These are phyloP conservation scores for Paraglomus brasilianum DNA, from an alignment of 192 early-diverging fungal genomes.

Conservation along the genomic window DNA sequence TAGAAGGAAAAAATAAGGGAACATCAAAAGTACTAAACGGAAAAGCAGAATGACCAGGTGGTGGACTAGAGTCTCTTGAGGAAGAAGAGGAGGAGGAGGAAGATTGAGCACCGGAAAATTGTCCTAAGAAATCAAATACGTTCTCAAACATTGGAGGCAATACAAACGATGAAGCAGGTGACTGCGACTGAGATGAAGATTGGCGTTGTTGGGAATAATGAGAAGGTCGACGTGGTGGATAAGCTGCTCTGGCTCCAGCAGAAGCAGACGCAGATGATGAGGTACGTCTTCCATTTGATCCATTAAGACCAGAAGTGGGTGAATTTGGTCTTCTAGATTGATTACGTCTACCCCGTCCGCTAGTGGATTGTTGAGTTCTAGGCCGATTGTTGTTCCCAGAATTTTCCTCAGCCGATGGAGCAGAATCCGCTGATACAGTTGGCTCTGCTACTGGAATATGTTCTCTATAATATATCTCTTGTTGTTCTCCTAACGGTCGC, in stretches of 20 bases:
- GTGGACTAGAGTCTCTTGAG: not conserved
- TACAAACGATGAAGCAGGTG: not conserved
- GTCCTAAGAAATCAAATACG: not conserved
- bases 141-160: not conserved
- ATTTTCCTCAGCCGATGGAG: not conserved
- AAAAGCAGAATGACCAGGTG: not conserved
- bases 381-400: not conserved
- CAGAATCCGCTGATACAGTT: constrained; percentile 1
- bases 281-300: constrained; percentile 17
- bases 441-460: constrained; percentile 22
- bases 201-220: not conserved
- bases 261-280: constrained; percentile 22
- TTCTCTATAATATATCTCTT: constrained; percentile 19
- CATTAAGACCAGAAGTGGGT: not conserved
- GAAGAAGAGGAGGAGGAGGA: not conserved
- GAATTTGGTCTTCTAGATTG: too few species aligned
- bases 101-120: not conserved
- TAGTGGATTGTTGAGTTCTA: constrained; percentile 1
- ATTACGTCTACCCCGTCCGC: not conserved
- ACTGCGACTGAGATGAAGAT: not conserved
- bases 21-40: not conserved
- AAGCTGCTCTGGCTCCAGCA: not conserved
- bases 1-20: too few species aligned
- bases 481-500: constrained; percentile 1
- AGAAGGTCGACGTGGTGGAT: not conserved